phyloP scores from a whole-genome alignment of 768 basidiomycete species.

The Rhodotorula kratochvilovae region DNA sequence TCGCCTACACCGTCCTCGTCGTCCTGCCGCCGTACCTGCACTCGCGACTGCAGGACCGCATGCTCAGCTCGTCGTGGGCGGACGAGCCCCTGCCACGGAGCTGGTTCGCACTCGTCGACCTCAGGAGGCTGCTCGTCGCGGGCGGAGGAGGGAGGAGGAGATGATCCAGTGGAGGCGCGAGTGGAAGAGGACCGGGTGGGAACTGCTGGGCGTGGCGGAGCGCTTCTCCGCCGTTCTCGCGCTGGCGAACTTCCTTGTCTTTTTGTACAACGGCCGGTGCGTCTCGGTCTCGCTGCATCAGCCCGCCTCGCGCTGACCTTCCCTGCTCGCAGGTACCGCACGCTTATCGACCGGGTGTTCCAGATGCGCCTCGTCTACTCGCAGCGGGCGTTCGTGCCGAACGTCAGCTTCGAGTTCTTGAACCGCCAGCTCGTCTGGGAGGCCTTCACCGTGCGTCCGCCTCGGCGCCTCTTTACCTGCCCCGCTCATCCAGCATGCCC shows the following conservation, averaged over 20 bases:
- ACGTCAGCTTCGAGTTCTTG: constrained; percentile 98
- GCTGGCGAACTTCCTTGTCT: constrained; percentile 71
- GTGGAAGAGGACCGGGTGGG: constrained; percentile 40
- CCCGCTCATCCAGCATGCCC: background rate
- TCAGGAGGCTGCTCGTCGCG: constrained; percentile 7
- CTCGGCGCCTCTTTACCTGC: background rate
- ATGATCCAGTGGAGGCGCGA: constrained; percentile 24
- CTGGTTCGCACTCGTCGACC: constrained; percentile 26
- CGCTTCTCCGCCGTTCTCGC: constrained; percentile 21
- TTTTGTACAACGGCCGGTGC: constrained; percentile 81
- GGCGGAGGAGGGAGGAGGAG: constrained; percentile 28
- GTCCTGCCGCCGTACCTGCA: constrained; percentile 35
- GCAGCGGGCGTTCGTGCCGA: constrained; percentile 63
- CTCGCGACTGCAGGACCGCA: constrained; percentile 29
- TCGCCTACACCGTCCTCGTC: constrained; percentile 31
- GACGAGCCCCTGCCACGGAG: constrained; percentile 39
- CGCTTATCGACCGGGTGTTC: constrained; percentile 72
- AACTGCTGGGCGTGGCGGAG: constrained; percentile 33
- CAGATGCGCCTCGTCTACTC: constrained; percentile 69
- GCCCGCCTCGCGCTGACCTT: background rate
- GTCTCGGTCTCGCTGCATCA: constrained; percentile 35
- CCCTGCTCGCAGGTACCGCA: constrained; percentile 64
- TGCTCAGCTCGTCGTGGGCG: constrained; percentile 39
- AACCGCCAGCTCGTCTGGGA: constrained; percentile 99
- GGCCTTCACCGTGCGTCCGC: constrained; percentile 76